These are phyloP conservation scores for Skeletonema marinoi DNA, from an alignment of 108 stramenopile genomes.

Conservation along the genomic window DNA sequence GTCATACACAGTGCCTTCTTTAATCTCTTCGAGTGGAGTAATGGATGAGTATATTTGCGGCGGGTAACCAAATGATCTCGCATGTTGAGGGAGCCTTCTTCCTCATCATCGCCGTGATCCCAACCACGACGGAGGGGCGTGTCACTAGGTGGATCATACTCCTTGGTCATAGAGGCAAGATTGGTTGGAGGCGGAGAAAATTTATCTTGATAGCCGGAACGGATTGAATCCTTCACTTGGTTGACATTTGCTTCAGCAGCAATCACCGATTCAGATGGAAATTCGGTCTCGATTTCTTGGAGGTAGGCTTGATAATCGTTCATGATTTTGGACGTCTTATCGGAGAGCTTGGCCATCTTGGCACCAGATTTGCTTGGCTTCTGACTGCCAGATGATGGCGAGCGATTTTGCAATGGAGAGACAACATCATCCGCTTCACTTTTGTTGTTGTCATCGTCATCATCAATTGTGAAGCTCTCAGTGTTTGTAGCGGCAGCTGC, in stretches of 20 bases:
- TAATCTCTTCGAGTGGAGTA: not conserved
- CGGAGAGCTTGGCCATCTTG: slow-evolving; percentile 5
- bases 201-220: not conserved
- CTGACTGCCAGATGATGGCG: not conserved
- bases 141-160: not conserved
- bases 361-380: not conserved
- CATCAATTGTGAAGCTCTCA: not conserved
- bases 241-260: not conserved
- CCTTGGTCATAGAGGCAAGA: not conserved
- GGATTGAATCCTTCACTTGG: not conserved
- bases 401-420: not conserved
- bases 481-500: not conserved
- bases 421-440: not conserved
- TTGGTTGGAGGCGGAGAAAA: not conserved
- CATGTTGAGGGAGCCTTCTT: not conserved
- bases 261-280: not conserved
- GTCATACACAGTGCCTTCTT: not conserved
- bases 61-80: not conserved
- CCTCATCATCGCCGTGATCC: not conserved
- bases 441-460: not conserved
- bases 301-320: slow-evolving; percentile 11
- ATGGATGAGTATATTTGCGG: not conserved
- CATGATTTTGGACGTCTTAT: slow-evolving; percentile 16
- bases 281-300: slow-evolving; percentile 4
- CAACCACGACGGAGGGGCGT: not conserved